A percentile compares a stretch with the other conserved stretches of the same genome.
Conservation (phyloP, 2,329 filamentous ascomycete species). For the Cladosporium sphaerospermum region DNA sequence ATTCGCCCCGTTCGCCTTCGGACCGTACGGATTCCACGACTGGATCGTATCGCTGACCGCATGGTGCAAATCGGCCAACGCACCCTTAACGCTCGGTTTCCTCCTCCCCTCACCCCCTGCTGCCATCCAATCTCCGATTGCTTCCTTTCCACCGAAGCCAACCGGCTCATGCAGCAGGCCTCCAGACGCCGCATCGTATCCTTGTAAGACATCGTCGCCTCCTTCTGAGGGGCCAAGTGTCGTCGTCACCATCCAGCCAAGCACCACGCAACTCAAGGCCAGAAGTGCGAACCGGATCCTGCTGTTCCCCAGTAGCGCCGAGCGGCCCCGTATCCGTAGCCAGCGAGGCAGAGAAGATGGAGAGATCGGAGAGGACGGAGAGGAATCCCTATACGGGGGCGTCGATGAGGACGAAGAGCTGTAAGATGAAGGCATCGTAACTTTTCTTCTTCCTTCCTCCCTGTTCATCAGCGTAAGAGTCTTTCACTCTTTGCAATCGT, state of each 20-base stretch:
- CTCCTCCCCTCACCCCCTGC: constrained; percentile 7
- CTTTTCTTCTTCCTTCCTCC: neutral
- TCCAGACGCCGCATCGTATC: constrained; percentile 16
- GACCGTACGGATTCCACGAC: constrained; percentile 24
- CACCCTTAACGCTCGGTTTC: constrained; percentile 26
- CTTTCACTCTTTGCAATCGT: too few species aligned
- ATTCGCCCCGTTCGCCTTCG: constrained; percentile 1
- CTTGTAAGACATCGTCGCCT: neutral
- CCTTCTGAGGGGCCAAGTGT: constrained; percentile 18
- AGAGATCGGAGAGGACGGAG: constrained; percentile 20
- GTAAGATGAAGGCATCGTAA: constrained; percentile 18
- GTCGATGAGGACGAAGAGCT: constrained; percentile 14
- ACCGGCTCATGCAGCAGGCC: constrained; percentile 22
- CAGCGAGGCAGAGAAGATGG: constrained; percentile 25
- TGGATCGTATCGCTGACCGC: constrained; percentile 29
- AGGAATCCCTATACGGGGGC: constrained; percentile 20
- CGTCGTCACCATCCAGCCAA: constrained; percentile 28
- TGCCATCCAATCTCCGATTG: neutral
- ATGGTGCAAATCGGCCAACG: constrained; percentile 27
- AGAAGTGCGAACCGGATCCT: constrained; percentile 22
- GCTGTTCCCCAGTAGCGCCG: constrained; percentile 14
- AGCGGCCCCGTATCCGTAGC: constrained; percentile 16
- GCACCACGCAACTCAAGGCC: constrained; percentile 21
- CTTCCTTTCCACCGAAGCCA: constrained; percentile 17
- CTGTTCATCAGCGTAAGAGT: too few species aligned